Evolutionary conservation across 2,329 filamentous ascomycete genomes (phyloP).

Genomic region (Colletotrichum costaricense): DNA sequence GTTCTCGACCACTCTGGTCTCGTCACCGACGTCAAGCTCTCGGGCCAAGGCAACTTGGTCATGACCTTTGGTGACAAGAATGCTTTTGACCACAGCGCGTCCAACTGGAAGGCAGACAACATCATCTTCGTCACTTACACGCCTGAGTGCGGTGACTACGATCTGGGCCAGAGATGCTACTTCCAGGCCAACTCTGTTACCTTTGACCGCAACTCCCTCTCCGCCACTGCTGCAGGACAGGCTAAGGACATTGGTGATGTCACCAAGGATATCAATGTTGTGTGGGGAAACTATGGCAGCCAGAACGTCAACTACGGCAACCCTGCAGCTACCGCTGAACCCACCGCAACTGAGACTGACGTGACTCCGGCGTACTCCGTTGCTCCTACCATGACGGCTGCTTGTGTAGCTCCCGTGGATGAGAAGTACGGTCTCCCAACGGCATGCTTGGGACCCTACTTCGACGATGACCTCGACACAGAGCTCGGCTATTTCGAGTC

Average conservation of each 20-base stretch:
- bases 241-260: background rate
- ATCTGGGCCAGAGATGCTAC: background rate
- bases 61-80: background rate
- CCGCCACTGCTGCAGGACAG: background rate
- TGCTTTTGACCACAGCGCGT: background rate
- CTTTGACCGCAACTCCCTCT: background rate
- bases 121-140: conserved; percentile 1
- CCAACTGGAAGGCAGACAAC: background rate
- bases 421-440: background rate
- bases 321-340: background rate
- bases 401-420: background rate
- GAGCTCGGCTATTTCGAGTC: background rate
- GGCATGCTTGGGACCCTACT: background rate
- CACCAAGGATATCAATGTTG: background rate
- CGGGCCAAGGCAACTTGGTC: background rate
- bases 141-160: background rate
- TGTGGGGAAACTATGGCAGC: background rate
- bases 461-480: background rate
- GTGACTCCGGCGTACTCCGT: background rate
- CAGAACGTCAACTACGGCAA: background rate
- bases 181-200: background rate
- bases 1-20: background rate
- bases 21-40: background rate
- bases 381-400: background rate
- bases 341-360: background rate